Percentiles rank a stretch among this genome's conserved stretches.
These are phyloP conservation scores for Stephania cephalantha DNA, from an alignment of 164 flowering plant species.

Conservation along the genomic window DNA sequence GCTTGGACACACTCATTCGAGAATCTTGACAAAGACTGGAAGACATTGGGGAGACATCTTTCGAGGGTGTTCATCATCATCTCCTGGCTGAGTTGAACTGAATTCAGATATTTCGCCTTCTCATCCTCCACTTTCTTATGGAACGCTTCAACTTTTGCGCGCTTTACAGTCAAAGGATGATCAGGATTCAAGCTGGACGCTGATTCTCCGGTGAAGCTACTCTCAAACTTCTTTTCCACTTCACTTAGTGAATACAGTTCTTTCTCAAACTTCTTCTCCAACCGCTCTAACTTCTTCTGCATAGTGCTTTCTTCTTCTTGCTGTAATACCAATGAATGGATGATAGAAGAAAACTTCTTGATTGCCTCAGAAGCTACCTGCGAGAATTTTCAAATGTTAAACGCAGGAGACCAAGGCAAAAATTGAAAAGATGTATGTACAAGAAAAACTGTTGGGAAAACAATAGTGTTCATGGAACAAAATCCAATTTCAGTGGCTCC, in stretches of 20 bases:
- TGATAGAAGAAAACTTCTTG: slow-evolving; percentile 41
- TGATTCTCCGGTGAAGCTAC: slow-evolving; percentile 16
- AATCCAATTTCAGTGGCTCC: no score
- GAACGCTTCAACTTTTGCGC: slow-evolving; percentile 47
- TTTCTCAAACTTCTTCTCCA: slow-evolving; percentile 53
- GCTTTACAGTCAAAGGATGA: slow-evolving; percentile 48
- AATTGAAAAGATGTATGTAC: background rate
- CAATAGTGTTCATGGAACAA: no score
- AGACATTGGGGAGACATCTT: slow-evolving; percentile 62
- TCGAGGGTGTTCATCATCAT: slow-evolving; percentile 62
- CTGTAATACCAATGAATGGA: slow-evolving; percentile 54
- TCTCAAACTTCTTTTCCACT: slow-evolving; percentile 49
- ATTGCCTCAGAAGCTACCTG: slow-evolving; percentile 79
- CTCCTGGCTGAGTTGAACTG: slow-evolving; percentile 38
- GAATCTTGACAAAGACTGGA: slow-evolving; percentile 56
- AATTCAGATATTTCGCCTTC: slow-evolving; percentile 46
- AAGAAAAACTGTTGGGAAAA: background rate
- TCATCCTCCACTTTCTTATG: slow-evolving; percentile 46
- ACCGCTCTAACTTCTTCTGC: slow-evolving; percentile 40
- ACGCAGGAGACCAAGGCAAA: background rate
- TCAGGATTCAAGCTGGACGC: slow-evolving; percentile 31
- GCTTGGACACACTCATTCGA: slow-evolving; percentile 41
- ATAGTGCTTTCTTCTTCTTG: slow-evolving; percentile 50
- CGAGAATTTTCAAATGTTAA: background rate
- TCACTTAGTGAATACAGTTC: slow-evolving; percentile 39